Evolutionary conservation across 2,329 filamentous ascomycete genomes (phyloP).

Genomic region (Venturia pyrina): DNA sequence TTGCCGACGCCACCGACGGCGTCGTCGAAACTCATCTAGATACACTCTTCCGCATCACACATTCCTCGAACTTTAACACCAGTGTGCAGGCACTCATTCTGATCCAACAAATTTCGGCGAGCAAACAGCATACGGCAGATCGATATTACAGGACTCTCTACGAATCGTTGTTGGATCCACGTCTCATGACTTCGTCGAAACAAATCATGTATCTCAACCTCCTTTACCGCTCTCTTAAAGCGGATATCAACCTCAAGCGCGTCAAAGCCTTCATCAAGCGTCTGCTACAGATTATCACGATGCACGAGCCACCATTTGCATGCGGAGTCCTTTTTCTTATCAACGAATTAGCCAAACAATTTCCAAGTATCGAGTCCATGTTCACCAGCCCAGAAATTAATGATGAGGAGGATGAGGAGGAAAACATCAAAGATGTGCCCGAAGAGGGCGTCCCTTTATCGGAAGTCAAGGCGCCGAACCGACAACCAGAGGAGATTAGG

Average conservation of each 20-base stretch:
- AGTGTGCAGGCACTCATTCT: slow-evolving; percentile 91
- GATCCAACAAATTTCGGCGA: slow-evolving; percentile 80
- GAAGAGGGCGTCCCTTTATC: slow-evolving; percentile 35
- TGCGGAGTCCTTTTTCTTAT: slow-evolving; percentile 90
- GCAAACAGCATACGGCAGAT: slow-evolving; percentile 73
- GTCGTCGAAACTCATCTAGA: slow-evolving; percentile 82
- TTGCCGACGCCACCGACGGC: slow-evolving; percentile 69
- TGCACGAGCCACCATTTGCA: slow-evolving; percentile 88
- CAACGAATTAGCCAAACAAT: slow-evolving; percentile 66
- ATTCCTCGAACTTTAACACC: slow-evolving; percentile 98
- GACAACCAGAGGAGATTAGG: slow-evolving; percentile 22
- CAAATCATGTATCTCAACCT: slow-evolving; percentile 92
- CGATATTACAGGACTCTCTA: slow-evolving; percentile 93
- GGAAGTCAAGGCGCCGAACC: background rate
- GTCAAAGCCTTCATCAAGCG: slow-evolving; percentile 96
- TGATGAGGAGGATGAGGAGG: slow-evolving; percentile 58
- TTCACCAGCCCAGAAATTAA: slow-evolving; percentile 70
- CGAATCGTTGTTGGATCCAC: slow-evolving; percentile 85
- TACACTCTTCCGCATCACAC: slow-evolving; percentile 89
- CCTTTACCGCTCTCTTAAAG: slow-evolving; percentile 77
- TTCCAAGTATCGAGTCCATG: slow-evolving; percentile 70
- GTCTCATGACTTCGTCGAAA: slow-evolving; percentile 82
- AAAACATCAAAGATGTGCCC: slow-evolving; percentile 57
- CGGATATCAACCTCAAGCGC: slow-evolving; percentile 78
- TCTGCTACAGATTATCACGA: slow-evolving; percentile 72